Percentiles rank a stretch among this genome's conserved stretches.
phyloP scores from a whole-genome alignment of 2,329 filamentous ascomycete species.

The Leptographium galeiforme region DNA sequence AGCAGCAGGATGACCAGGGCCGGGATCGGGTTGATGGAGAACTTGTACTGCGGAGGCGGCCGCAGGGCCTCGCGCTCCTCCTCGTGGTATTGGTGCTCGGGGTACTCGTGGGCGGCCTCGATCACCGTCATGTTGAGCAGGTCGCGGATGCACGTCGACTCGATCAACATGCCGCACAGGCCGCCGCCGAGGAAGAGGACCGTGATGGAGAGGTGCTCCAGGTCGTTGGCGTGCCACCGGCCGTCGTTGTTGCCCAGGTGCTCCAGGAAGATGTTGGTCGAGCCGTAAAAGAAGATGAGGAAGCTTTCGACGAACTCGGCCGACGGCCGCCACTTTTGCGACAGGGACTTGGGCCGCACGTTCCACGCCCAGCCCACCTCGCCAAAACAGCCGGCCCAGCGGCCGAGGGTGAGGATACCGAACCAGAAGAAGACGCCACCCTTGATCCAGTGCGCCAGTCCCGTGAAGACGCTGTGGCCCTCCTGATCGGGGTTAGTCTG shows the following conservation, averaged over 20 bases:
- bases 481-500: conserved; percentile 32
- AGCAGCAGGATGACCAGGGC: conserved; percentile 75
- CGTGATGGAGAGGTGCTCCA: conserved; percentile 88
- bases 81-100: conserved; percentile 22
- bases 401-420: conserved; percentile 71
- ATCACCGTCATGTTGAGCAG: conserved; percentile 45
- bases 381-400: conserved; percentile 82
- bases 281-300: conserved; percentile 80
- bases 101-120: conserved; percentile 19
- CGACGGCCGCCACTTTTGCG: conserved; percentile 56
- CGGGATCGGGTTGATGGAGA: conserved; percentile 80
- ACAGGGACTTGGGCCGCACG: conserved; percentile 46
- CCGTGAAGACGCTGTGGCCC: conserved; percentile 58
- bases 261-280: conserved; percentile 84
- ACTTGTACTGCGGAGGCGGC: conserved; percentile 52
- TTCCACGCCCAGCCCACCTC: conserved; percentile 97
- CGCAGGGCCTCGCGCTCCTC: conserved; percentile 37
- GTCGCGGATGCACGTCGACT: conserved; percentile 56
- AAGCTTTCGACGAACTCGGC: conserved; percentile 84
- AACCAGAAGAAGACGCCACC: conserved; percentile 93
- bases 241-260: conserved; percentile 61
- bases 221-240: conserved; percentile 62
- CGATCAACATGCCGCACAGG: conserved; percentile 66
- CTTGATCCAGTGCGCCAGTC: conserved; percentile 87
- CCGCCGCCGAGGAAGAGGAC: conserved; percentile 90